A percentile compares a stretch with the other conserved stretches of the same genome.
Conservation (phyloP, 2,329 filamentous ascomycete species). For the Mycosphaerella arachidis region DNA sequence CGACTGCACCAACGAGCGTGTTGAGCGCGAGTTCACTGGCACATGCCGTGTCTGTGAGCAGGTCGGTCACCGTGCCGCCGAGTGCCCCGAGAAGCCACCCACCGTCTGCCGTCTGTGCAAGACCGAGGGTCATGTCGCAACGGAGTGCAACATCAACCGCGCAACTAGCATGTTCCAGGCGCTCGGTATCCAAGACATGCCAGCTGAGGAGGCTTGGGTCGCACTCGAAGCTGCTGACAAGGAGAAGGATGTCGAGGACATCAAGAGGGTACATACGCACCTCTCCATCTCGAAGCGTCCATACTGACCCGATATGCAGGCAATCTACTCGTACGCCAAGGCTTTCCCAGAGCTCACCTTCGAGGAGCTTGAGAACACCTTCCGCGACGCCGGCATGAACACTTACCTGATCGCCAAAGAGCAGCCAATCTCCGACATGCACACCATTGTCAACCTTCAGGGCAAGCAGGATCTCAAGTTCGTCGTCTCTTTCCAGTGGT, state of each 20-base stretch:
- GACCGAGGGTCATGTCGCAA: conserved; percentile 52
- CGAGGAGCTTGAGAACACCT: conserved; percentile 55
- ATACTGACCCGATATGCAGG: conserved; percentile 20
- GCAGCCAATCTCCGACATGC: conserved; percentile 49
- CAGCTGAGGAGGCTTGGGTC: conserved; percentile 55
- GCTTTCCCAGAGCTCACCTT: conserved; percentile 56
- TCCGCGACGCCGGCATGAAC: conserved; percentile 52
- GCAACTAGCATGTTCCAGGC: conserved; percentile 54
- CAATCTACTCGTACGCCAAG: conserved; percentile 55
- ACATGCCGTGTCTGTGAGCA: conserved; percentile 56
- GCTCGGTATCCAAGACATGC: conserved; percentile 26
- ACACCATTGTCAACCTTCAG: conserved; percentile 69
- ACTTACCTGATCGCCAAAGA: conserved; percentile 62
- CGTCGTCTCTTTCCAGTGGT: conserved; percentile 47
- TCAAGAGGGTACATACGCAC: conserved; percentile 46
- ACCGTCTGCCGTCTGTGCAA: conserved; percentile 58
- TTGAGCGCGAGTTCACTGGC: conserved; percentile 50
- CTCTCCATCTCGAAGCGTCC: not conserved
- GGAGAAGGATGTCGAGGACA: conserved; percentile 58
- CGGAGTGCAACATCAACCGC: conserved; percentile 57
- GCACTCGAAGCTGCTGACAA: conserved; percentile 50
- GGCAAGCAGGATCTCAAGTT: conserved; percentile 55
- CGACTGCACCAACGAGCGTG: conserved; percentile 56
- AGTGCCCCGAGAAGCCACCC: conserved; percentile 59
- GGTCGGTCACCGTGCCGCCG: conserved; percentile 53